Base-by-base conservation (phyloP, 2,329 filamentous ascomycete species). In the Esteya vermicola region DNA sequence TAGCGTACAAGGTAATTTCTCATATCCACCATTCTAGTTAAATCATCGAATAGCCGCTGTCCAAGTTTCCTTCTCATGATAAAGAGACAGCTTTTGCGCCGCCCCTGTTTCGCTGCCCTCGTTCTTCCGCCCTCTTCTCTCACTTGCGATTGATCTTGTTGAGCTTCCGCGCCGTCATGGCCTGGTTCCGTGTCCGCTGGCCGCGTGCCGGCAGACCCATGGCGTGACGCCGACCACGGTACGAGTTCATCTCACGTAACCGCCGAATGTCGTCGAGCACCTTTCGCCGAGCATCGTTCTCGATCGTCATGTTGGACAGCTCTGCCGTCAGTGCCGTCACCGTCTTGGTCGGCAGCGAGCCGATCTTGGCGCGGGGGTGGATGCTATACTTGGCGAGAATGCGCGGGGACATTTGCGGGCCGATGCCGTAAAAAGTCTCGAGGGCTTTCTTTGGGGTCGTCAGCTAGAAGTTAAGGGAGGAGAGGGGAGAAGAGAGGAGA, bases 121-220 rank as follows among this genome's bases (percentile, higher is more conserved):
- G 12, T 18, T 9, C 16, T 9, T 19, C 25, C 2, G 3, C 20
- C 34, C 4, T n/a, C 9, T 31, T n/a, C 30, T 10, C 20, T 55
- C 50, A 67, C 39, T 47, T 50, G 43, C 70, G 63, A 46, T 76
- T 65, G 32, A 78, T 52, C 47, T 55, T 62, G 58, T 82, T 82
- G 55, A 81, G 60, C 55, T 70, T 78, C 57, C 65, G 71, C 35
- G 75, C 67, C 21, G 67, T 78, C 47, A 62, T 55, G 47, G 69
- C 78, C 59, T 81, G 89, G 56, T 67, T 84, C 56, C 84, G 79
- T 44, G 91, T 96, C 52, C 72, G 75, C 64, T 98, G 91, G 50
- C 91, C 91, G 50, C 91, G 74, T 40, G 91, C 89, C 4, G 91
- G 91, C 63, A 96, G 62, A 45, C 80, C 76, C 81, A 96, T 88